Conservation (phyloP, 495 filamentous ascomycete species). For the Daldinia concentrica region DNA sequence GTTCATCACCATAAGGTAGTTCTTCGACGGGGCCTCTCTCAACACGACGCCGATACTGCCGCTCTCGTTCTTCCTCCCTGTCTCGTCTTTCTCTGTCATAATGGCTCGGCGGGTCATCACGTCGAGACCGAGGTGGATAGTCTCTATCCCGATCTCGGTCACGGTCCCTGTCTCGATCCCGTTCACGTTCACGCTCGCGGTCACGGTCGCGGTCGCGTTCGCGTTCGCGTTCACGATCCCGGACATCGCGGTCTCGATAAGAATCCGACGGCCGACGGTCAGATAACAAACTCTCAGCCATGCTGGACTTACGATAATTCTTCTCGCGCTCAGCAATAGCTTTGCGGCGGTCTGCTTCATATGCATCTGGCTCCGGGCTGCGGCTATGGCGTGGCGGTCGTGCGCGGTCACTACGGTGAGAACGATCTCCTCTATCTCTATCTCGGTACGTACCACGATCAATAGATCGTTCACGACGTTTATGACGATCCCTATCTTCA, state of each 20-base stretch:
- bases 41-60: constrained; percentile 82
- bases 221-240: constrained; percentile 50
- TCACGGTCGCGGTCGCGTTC: constrained; percentile 55
- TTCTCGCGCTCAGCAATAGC: constrained; percentile 87
- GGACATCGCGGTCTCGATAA: constrained; percentile 64
- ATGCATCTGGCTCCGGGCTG: constrained; percentile 85
- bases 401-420: constrained; percentile 64
- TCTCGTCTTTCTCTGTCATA: constrained; percentile 77
- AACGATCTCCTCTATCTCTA: constrained; percentile 67
- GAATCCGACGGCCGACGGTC: constrained; percentile 58
- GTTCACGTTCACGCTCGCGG: constrained; percentile 57
- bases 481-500: constrained; percentile 79
- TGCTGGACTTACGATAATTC: constrained; percentile 81
- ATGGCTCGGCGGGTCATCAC: constrained; percentile 61
- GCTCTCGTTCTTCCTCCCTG: constrained; percentile 85
- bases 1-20: constrained; percentile 87
- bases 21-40: constrained; percentile 81
- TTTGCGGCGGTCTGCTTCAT: constrained; percentile 87
- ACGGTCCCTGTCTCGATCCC: constrained; percentile 30
- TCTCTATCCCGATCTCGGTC: constrained; percentile 45
- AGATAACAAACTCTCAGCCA: constrained; percentile 67
- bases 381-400: constrained; percentile 69
- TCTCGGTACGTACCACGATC: constrained; percentile 69
- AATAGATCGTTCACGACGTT: constrained; percentile 68
- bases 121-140: constrained; percentile 58